A percentile compares a stretch with the other conserved stretches of the same genome.
Conservation (phyloP, 1,284 basidiomycete species). For the Uromyces viciae-fabae region DNA sequence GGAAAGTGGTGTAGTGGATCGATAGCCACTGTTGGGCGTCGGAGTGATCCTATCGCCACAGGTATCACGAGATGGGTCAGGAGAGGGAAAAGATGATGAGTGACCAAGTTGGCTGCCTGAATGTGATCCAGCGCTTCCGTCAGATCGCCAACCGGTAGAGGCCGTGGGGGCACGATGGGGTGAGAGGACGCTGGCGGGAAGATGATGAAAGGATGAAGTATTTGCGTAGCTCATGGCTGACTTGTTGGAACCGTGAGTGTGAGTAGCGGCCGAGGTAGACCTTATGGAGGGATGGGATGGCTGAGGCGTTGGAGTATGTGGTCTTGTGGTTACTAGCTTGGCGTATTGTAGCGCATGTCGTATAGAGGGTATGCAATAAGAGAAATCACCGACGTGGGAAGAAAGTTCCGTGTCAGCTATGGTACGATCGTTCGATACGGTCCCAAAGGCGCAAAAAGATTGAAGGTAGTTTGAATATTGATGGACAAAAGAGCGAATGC, state of each 20-base stretch:
- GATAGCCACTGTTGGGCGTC: slow-evolving; percentile 1
- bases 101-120: slow-evolving; percentile 38
- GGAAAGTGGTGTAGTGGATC: slow-evolving; percentile 25
- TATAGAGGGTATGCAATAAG: slow-evolving; percentile 16
- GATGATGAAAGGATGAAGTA: slow-evolving; percentile 38
- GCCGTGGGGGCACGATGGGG: slow-evolving; percentile 7
- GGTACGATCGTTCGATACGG: slow-evolving; percentile 2
- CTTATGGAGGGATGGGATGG: slow-evolving; percentile 36
- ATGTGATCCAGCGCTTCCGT: neutral
- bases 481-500: neutral
- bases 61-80: slow-evolving; percentile 20
- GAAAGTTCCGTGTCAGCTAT: slow-evolving; percentile 42
- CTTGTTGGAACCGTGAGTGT: neutral
- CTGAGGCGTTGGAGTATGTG: slow-evolving; percentile 12
- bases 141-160: slow-evolving; percentile 1
- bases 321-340: slow-evolving; percentile 24
- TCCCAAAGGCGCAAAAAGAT: neutral
- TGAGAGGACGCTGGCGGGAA: slow-evolving; percentile 31
- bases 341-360: slow-evolving; percentile 22
- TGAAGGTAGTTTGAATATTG: neutral
- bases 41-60: slow-evolving; percentile 17
- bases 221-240: neutral
- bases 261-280: neutral
- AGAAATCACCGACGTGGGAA: slow-evolving; percentile 31
- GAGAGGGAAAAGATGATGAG: slow-evolving; percentile 19